phyloP scores from a whole-genome alignment of 2,329 filamentous ascomycete species.

The Clonostachys rosea region DNA sequence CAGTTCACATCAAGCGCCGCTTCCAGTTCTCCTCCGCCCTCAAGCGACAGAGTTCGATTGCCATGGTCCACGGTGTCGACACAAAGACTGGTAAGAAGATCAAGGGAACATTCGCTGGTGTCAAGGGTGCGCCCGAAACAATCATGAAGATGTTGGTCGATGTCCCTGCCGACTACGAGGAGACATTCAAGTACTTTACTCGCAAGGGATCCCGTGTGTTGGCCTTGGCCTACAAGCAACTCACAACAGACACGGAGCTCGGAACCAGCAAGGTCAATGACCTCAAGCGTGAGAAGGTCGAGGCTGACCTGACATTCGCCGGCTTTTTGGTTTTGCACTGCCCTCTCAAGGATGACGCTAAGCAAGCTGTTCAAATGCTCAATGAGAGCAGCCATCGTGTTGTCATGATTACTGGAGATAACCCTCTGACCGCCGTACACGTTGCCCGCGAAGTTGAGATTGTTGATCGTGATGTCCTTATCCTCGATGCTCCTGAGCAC shows the following conservation, averaged over 20 bases:
- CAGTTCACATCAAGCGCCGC: conserved; percentile 89
- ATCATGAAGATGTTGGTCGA: conserved; percentile 88
- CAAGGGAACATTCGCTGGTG: conserved; percentile 85
- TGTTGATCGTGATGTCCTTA: conserved; percentile 90
- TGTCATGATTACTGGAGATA: conserved; percentile 99
- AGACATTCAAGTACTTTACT: conserved; percentile 98
- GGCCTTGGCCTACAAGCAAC: conserved; percentile 88
- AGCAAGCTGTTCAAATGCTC: conserved; percentile 90
- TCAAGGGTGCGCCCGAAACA: conserved; percentile 96
- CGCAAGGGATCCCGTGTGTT: conserved; percentile 92
- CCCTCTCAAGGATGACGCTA: conserved; percentile 92
- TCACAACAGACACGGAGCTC: conserved; percentile 77
- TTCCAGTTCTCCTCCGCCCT: conserved; percentile 98
- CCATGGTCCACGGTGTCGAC: conserved; percentile 72
- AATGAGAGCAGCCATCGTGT: conserved; percentile 98
- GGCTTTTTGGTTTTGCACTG: conserved; percentile 95
- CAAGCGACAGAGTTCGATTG: conserved; percentile 93
- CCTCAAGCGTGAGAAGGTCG: conserved; percentile 87
- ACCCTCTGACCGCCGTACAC: conserved; percentile 92
- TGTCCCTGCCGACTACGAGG: conserved; percentile 84
- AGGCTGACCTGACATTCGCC: conserved; percentile 79
- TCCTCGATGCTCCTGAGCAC: conserved; percentile 91
- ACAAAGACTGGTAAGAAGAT: conserved; percentile 69
- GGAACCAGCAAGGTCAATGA: conserved; percentile 85
- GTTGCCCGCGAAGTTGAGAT: conserved; percentile 96